Base-by-base conservation (phyloP, 176 grass and related monocot genomes). In the Triticum turgidum region DNA sequence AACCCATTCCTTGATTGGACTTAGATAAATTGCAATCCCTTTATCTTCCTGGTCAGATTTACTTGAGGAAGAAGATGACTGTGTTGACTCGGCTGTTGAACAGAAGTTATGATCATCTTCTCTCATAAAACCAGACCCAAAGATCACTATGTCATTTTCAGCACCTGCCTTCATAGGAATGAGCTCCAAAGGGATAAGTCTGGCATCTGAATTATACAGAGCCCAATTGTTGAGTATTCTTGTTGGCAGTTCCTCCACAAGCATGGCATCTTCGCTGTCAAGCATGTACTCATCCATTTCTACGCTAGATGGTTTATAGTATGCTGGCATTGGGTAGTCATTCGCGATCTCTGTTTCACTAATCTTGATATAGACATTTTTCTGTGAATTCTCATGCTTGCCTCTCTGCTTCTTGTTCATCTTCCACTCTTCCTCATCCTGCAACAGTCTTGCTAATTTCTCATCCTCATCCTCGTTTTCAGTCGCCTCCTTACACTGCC, bases 271-370 rank as follows among this genome's bases (percentile, higher is more conserved):
- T 34, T 94, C 89, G 52, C 88, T 80, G n/a, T 96, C 93, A 88
- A 94, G 94, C 30, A 99, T 91, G 65, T 99, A 99, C 79, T 99
- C 97, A 75, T 99, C 97, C 92, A 96, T 99, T 92, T 99, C 97
- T 89, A 90, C 27, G 49, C 45, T 85, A 72, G 73, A 82, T 7
- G 97, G 94, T 80, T 94, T 94, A 81, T 99, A 99, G 79, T 96
- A 99, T 76, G 94, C 97, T 59, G 97, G 97, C 85, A 99, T 84
- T 39, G 97, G 97, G 79, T 99, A 99, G 79, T 96, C 94, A 71
- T 96, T 91, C 49, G 97, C 93, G 71, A 99, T 99, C 82, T 99
- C 97, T 72, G 87, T 66, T 89, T 99, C 97, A 87, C 92, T 96
- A 12, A 99, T 99, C 69, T 99, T 96, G 77, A 99, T 96, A 61